These are phyloP conservation scores for Cavenderia fasciculata DNA, from an alignment of 78 protist species.

Conservation along the genomic window DNA sequence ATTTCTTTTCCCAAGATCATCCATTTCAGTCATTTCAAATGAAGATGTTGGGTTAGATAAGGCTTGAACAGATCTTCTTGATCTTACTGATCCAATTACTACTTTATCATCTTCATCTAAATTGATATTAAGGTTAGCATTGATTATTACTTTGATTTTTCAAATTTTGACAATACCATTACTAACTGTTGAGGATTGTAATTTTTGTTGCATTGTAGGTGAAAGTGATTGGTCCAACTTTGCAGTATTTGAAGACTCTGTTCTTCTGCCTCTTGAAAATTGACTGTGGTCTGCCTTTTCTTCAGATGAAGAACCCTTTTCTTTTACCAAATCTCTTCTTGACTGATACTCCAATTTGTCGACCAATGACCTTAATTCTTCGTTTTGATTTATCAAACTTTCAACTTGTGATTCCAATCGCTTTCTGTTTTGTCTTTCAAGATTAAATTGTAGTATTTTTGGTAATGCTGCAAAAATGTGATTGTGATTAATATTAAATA, in stretches of 20 bases:
- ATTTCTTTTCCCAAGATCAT: slow-evolving; percentile 33
- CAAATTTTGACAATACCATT: no score
- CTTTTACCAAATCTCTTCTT: slow-evolving; percentile 32
- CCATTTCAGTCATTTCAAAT: slow-evolving; percentile 61
- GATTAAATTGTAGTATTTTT: slow-evolving; percentile 66
- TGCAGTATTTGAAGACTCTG: not conserved
- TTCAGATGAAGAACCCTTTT: not conserved
- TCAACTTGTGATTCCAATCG: slow-evolving; percentile 61
- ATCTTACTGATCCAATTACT: slow-evolving; percentile 63
- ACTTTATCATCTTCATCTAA: slow-evolving; percentile 16
- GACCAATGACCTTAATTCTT: slow-evolving; percentile 53
- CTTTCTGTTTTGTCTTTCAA: slow-evolving; percentile 76
- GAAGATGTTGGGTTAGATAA: not conserved
- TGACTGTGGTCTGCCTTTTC: not conserved
- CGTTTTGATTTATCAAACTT: slow-evolving; percentile 41
- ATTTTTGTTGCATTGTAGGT: no score
- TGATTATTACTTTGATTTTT: no score
- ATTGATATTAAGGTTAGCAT: not conserved
- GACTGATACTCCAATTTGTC: slow-evolving; percentile 66
- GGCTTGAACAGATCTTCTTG: slow-evolving; percentile 25
- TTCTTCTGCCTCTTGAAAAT: slow-evolving; percentile 8
- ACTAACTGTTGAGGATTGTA: no score
- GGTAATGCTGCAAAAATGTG: slow-evolving; percentile 41
- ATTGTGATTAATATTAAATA: no score
- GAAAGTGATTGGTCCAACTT: no score